Evolutionary conservation across 805 yeast species (phyloP), one percentile per base, ranked within the genome.

Genomic region (Wickerhamiella siamensis): DNA sequence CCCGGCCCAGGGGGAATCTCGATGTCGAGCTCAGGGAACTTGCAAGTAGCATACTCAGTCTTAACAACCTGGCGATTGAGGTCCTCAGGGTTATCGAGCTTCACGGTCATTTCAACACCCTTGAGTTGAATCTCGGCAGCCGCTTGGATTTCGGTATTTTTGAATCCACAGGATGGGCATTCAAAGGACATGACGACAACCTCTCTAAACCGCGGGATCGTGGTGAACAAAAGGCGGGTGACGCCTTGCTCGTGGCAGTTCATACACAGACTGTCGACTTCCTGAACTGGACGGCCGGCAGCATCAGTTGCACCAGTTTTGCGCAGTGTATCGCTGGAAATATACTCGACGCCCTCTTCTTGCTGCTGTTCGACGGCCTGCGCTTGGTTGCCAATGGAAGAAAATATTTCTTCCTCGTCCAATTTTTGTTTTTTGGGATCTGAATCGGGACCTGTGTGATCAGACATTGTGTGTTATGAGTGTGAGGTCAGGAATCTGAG

Each of bases 1-100:
- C 98, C 98, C 53, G 84, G 74, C 59, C 86, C 83, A 27, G 96
- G 83, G 4, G 99, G 98, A 46, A 91, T 88, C 62, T 88, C 97
- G 43, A 88, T 75, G 50, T 86, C 95, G 46, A 88, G 65, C 59
- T 87, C 95, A 12, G 72, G 63, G 55, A 91, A 87, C 55, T 71
- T 75, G 62, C 86, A 80, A 9, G 75, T 65, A 21, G 94, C 88
- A 19, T 83, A 69, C 58, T 88, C 96, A 24, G 91, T 77, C 64
- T 91, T 91, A 53, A 91, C 83, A 18, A 91, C 81, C 63, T 88
- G 94, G 60, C 96, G 75, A 62, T 75, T 80, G 59, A 88, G 75
- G 58, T 91, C 97, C 33, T 71, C 71, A 47, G 70, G 69, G 14
- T 56, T 54, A 58, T 82, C 94, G 36, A 88, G 62, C 56, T 76